phyloP scores from a whole-genome alignment of 1,284 basidiomycete species.

The Phellopilus nigrolimitatus region DNA sequence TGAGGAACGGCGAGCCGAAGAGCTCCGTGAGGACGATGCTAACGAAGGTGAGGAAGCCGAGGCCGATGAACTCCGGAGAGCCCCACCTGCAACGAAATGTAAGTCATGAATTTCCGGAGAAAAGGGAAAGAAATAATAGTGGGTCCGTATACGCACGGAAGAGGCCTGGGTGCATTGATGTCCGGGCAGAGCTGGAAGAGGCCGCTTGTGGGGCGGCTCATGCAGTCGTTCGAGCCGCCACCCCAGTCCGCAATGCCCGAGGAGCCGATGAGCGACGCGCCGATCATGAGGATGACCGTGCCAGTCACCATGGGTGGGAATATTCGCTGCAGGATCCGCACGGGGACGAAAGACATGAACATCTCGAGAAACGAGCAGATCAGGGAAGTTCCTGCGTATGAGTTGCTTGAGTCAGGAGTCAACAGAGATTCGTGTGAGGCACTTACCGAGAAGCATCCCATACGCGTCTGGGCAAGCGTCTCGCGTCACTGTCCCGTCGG shows the following conservation, averaged over 20 bases:
- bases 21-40: slow-evolving; percentile 74
- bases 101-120: slow-evolving; percentile 8
- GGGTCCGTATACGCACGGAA: slow-evolving; percentile 38
- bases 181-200: slow-evolving; percentile 69
- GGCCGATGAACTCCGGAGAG: slow-evolving; percentile 76
- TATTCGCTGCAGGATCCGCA: slow-evolving; percentile 56
- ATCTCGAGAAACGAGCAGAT: slow-evolving; percentile 83
- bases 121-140: slow-evolving; percentile 16
- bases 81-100: slow-evolving; percentile 50
- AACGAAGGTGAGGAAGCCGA: slow-evolving; percentile 80
- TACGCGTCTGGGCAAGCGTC: slow-evolving; percentile 77
- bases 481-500: slow-evolving; percentile 57
- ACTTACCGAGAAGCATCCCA: slow-evolving; percentile 65
- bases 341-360: slow-evolving; percentile 67
- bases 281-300: slow-evolving; percentile 73
- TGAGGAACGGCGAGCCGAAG: slow-evolving; percentile 79
- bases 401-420: neutral
- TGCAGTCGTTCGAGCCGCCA: slow-evolving; percentile 72
- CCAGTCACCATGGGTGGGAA: slow-evolving; percentile 84
- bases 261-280: slow-evolving; percentile 67
- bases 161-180: slow-evolving; percentile 54
- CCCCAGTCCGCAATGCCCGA: slow-evolving; percentile 81
- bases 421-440: neutral
- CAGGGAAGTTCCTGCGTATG: slow-evolving; percentile 57
- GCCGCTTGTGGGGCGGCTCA: slow-evolving; percentile 51